Evolutionary conservation across 257 asterid genomes (phyloP), one percentile per base, ranked within the genome.

Genomic region (Verbena officinalis): DNA sequence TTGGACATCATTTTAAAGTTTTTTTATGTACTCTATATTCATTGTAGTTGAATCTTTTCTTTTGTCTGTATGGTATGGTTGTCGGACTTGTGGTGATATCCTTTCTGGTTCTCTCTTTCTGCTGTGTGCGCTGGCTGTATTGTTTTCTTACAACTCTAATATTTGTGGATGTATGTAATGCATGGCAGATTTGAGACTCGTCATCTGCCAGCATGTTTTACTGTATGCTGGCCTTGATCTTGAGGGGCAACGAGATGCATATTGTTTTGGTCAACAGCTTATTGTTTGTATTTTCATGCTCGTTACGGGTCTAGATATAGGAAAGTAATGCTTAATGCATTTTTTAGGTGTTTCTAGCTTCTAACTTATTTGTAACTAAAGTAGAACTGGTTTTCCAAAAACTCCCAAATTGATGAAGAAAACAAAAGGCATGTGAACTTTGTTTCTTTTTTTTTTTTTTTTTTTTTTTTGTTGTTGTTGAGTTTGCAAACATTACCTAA

Each of bases 21-120:
- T 36, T 73, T 40, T 53, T 15, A n/a, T 67, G 78, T 73, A 64
- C 73, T 76, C 64, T 73, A 63, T 21, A 70, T 75, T 78, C 67
- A 20, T 71, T 78, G 62, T 78, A 74, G 80, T 61, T 67, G 67
- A 68, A 57, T 53, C 71, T n/a, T n/a, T n/a, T n/a, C 14, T 53
- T 72, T 70, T 65, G 65, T 75, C 55, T 64, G 71, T 71, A 59
- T 73, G 66, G 51, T 60, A 66, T 71, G 71, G 36, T 70, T 53
- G 27, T 51, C 73, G 56, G 24, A 27, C 31, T 36, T 36, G 11
- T 36, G 20, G 20, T 20, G 51, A 38, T 38, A 4, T 50, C 39
- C 23, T 12, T 16, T 20, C 5, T 59, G 42, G 6, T 16, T 39
- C 27, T 19, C 55, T 22, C 31, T 20, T 4, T n/a, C n/a, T n/a